Base-by-base conservation (phyloP, 2,329 filamentous ascomycete species). In the Coniella lustricola region DNA sequence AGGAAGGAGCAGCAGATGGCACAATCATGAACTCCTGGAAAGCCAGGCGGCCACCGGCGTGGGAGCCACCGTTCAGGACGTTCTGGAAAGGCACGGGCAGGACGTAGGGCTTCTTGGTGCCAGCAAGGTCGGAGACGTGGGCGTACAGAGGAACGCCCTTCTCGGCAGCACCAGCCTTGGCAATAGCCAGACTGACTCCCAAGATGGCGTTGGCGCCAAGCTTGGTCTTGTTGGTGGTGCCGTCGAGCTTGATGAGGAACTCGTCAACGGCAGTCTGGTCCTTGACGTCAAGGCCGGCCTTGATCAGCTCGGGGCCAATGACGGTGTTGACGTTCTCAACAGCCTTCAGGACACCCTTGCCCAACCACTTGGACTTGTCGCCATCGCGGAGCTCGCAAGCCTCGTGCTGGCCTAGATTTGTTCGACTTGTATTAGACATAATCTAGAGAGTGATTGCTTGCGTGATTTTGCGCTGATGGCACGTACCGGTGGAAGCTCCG, bases 11-110 rank as follows among this genome's bases (percentile, higher is more conserved):
- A 55, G 82, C 77, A 76, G 81, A 83, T 56, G 88, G 88, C 51
- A 91, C 88, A 61, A 94, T 91, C 89, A 94, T 94, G 80, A 94
- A 94, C 74, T 94, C 89, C 74, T 94, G 89, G 82, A 94, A 94
- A 59, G 88, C 88, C 61, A 94, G 82, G 68, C 90, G 88, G 65
- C 93, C 93, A 81, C 93, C 93, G 59, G 93, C 93, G 78, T 98
- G 93, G 64, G 91, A 97, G 60, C 93, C 76, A 61, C 88, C 88
- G 71, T 94, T 94, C 59, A 94, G 79, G 66, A 94, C 88, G 74
- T 94, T 94, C 84, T 89, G 87, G 82, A 94, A 94, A 62, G 88
- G 88, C 59, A 93, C 87, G 54, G 88, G 88, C 33, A 94, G 84
- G 59, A 93, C 87, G 62, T 88, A 93, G 64, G 87, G 87, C 81